Base-by-base conservation (phyloP, 202 grass and related monocot species). In the Schoenoplectus triqueter region DNA sequence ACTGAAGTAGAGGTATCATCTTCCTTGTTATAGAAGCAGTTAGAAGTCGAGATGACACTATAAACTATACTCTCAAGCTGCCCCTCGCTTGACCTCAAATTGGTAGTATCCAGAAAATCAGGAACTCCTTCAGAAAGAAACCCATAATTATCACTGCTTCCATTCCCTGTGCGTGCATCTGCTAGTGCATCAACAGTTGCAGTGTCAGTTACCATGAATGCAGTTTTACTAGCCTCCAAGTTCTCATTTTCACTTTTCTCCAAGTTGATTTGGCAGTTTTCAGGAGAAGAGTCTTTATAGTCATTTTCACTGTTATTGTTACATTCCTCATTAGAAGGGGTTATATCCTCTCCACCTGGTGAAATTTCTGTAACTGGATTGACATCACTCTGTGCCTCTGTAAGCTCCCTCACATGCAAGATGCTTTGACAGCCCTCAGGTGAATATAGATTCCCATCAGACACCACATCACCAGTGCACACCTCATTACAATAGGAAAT, bases 11-110 rank as follows among this genome's bases (percentile, higher is more conserved):
- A 82, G 69, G 82, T 80, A 73, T 66, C 84, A 55, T n/a, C 65
- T 64, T 75, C 87, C 51, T 70, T 85, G 48, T 82, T 66, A 50
- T 82, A 47, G 40, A 81, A 21, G 59, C 17, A 81, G 17, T 81
- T 81, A 22, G 73, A 59, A 42, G 74, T 42, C 52, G 73, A 57
- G 31, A 91, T 72, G 80, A 81, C 92, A 90, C 92, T 86, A 92
- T 85, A 91, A 84, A 89, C 80, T 88, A 93, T 87, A 85, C 87
- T 94, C 86, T 92, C 89, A 60, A 92, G 88, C 15, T 66, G 84
- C 55, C 90, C 92, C 86, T 89, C 89, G 81, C 81, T 89, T 46
- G 88, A 68, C 44, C 68, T 81, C 74, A 83, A 92, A 86, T 88
- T 87, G 65, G 64, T 69, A 64, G 69, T 77, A 71, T 72, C 84